phyloP scores from a whole-genome alignment of 352 stramenopile genomes.

The Globisporangium rhizosaccharum region DNA sequence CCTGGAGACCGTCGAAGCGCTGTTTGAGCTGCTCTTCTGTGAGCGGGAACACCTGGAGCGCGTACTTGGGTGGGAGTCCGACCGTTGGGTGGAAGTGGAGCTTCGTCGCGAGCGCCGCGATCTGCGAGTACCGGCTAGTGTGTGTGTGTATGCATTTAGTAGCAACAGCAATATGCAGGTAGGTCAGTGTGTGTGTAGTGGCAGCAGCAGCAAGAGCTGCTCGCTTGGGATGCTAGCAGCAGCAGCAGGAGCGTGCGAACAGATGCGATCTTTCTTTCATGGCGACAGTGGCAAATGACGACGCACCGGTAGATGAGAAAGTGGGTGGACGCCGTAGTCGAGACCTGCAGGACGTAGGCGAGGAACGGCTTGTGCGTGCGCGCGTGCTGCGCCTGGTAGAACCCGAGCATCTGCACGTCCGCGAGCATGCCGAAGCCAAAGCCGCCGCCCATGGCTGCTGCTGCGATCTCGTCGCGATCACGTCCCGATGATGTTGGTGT shows the following conservation, averaged over 20 bases:
- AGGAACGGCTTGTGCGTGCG: conserved; percentile 48
- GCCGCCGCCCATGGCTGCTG: conserved; percentile 20
- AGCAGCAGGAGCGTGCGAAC: not conserved
- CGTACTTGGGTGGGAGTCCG: conserved; percentile 73
- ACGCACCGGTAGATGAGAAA: conserved; percentile 67
- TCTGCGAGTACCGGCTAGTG: conserved; percentile 65
- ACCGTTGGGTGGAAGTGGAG: conserved; percentile 68
- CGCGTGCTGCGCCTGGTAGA: conserved; percentile 64
- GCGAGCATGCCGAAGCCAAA: conserved; percentile 57
- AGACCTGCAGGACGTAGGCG: conserved; percentile 71
- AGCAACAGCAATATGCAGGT: not conserved
- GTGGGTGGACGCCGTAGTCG: conserved; percentile 23
- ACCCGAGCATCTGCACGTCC: conserved; percentile 75
- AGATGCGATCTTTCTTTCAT: not conserved
- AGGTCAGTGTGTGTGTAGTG: not conserved
- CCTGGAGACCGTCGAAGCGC: conserved; percentile 60
- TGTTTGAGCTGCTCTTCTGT: conserved; percentile 52
- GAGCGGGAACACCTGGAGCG: conserved; percentile 72
- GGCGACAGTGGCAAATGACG: no score
- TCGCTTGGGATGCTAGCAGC: no score
- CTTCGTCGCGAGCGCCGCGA: conserved; percentile 49
- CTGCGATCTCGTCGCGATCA: no score
- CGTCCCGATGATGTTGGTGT: no score
- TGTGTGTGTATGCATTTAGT: not conserved
- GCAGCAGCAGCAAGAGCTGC: no score